Conservation (phyloP, 2,329 filamentous ascomycete species). For the Thielaviopsis ethacetica region DNA sequence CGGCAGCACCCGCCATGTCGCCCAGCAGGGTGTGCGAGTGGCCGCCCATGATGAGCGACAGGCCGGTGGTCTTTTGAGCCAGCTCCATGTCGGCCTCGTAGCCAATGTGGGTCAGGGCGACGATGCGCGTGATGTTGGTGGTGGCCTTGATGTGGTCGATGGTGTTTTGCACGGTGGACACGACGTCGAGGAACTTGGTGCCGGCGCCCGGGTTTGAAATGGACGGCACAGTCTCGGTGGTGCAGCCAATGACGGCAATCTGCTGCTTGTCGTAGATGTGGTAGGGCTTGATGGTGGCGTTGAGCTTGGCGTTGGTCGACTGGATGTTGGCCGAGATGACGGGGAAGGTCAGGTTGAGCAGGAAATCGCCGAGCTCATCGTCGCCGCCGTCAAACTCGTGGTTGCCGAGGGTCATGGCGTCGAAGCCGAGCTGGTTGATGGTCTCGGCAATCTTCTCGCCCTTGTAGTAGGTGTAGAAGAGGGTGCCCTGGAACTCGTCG, state of each 20-base stretch:
- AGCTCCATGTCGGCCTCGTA: constrained; percentile 47
- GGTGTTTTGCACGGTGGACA: constrained; percentile 41
- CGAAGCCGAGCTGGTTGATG: constrained; percentile 48
- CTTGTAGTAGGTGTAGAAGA: constrained; percentile 51
- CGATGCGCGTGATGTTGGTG: constrained; percentile 47
- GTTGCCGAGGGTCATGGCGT: constrained; percentile 52
- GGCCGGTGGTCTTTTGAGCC: constrained; percentile 40
- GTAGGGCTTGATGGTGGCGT: constrained; percentile 48
- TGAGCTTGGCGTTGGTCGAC: constrained; percentile 41
- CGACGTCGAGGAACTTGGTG: constrained; percentile 41
- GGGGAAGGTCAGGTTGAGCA: constrained; percentile 48
- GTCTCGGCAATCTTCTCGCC: constrained; percentile 53
- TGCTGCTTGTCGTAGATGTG: constrained; percentile 45
- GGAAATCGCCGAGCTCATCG: constrained; percentile 42
- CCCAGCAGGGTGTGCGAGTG: constrained; percentile 46
- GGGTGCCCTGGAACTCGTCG: constrained; percentile 54
- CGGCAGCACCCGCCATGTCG: constrained; percentile 38
- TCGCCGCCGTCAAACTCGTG: constrained; percentile 52
- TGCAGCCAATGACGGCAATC: constrained; percentile 47
- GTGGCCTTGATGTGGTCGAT: constrained; percentile 44
- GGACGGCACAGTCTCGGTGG: constrained; percentile 39
- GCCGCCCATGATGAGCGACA: constrained; percentile 53
- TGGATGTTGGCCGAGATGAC: constrained; percentile 46
- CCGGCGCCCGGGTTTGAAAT: constrained; percentile 42
- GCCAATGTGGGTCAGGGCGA: constrained; percentile 50